phyloP scores from a whole-genome alignment of 129 eudicot species.

The Calendula officinalis region DNA sequence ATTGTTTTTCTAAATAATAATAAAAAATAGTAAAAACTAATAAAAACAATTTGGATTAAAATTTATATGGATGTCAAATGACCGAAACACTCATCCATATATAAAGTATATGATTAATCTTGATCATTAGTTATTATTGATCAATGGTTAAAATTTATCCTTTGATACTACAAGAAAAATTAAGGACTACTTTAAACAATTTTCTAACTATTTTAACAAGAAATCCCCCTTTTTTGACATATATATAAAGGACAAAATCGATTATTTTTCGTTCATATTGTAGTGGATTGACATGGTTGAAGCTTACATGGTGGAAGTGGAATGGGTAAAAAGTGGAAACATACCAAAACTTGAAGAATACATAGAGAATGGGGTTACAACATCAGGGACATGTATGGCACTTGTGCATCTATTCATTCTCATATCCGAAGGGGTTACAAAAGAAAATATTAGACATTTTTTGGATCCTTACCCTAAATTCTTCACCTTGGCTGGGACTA shows the following conservation, averaged over 20 bases:
- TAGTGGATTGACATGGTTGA: slow-evolving; percentile 64
- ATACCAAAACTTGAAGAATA: slow-evolving; percentile 49
- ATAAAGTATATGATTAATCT: too few relatives aligned
- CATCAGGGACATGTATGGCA: slow-evolving; percentile 60
- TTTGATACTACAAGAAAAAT: too few relatives aligned
- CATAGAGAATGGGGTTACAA: slow-evolving; percentile 51
- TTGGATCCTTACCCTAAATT: slow-evolving; percentile 47
- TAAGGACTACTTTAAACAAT: too few relatives aligned
- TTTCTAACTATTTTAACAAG: too few relatives aligned
- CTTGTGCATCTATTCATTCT: slow-evolving; percentile 55
- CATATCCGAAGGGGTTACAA: slow-evolving; percentile 40
- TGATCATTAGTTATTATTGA: too few relatives aligned
- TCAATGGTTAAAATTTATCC: too few relatives aligned
- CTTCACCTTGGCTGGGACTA: slow-evolving; percentile 45
- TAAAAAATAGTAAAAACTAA: too few relatives aligned
- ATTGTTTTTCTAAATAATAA: too few relatives aligned
- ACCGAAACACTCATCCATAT: too few relatives aligned
- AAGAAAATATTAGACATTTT: slow-evolving; percentile 17
- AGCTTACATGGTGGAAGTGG: slow-evolving; percentile 51
- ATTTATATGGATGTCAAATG: too few relatives aligned
- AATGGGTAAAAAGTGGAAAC: slow-evolving; percentile 42
- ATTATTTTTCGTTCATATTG: neutral
- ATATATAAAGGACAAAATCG: neutral
- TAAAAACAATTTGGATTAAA: too few relatives aligned
- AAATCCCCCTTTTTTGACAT: neutral